Base-by-base conservation (phyloP, 2,329 filamentous ascomycete genomes). In the Scytalidium sp. region DNA sequence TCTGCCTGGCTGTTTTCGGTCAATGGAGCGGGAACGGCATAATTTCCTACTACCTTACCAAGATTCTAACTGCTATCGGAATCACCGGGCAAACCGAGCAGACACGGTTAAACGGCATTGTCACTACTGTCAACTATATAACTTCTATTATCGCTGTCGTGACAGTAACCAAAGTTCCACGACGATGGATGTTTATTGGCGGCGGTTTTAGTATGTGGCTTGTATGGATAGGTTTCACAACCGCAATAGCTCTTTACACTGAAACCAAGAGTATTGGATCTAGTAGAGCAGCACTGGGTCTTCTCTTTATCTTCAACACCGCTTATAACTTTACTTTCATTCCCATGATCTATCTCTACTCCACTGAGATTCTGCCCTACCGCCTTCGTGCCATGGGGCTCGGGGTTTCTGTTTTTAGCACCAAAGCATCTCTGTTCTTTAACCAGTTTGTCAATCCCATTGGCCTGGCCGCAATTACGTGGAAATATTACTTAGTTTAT, bases 401-500 rank as follows among this genome's bases (percentile, higher is more conserved):
- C 4, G 19, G 27, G 20, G 19, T 27, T 15, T 36, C 27, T 17
- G 39, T 39, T 3, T 41, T 47, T 8, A 21, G 19, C 5, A 47
- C 29, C 17, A 47, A 42, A n/a, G 32, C 27, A 15, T 19, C 32
- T 15, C 21, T 47, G 13, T 41, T 47, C 45, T 41, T 47, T 19
- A 41, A 27, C 32, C 45, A 47, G 27, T 47, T 41, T 27, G 22
- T 47, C 3, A 47, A 41, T 41, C 45, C 45, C 19, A 29, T 29
- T 29, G 25, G 8, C 7, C 7, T 29, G 20, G 58, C 63, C 1
- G 51, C 53, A 9, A 64, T 74, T 5, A 56, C 55, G 2, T 74
- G 70, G 72, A 72, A 68, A 52, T 73, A 69, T 49, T 73, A 72
- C 49, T 62, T 71, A 20, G 67, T 72, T 41, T 71, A 71, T 52